Evolutionary conservation across 176 grass and related monocot genomes (phyloP).

Genomic region (Eragrostis nindensis): DNA sequence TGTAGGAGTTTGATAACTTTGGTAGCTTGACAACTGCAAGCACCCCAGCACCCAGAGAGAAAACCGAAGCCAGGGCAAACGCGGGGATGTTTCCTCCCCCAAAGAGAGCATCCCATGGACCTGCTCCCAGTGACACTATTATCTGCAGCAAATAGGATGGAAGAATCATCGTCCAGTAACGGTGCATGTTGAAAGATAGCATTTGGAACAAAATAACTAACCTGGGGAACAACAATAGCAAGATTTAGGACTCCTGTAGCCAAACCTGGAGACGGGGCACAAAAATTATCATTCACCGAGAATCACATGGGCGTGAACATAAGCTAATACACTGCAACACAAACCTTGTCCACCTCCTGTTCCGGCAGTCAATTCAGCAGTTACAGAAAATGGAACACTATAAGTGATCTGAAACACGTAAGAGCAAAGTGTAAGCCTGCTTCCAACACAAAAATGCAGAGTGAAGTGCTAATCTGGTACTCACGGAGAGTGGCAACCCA

Average conservation of each 20-base stretch:
- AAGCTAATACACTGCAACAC: conserved; percentile 17
- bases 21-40: conserved; percentile 84
- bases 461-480: conserved; percentile 21
- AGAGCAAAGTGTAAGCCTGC: conserved; percentile 27
- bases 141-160: conserved; percentile 66
- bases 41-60: conserved; percentile 72
- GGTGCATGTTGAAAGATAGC: not conserved
- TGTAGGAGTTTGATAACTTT: conserved; percentile 71
- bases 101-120: conserved; percentile 93
- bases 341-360: conserved; percentile 96
- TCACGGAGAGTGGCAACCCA: conserved; percentile 90
- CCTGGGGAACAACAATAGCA: conserved; percentile 91
- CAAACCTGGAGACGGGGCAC: conserved; percentile 60
- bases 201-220: not conserved
- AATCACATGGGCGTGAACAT: not conserved
- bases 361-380: conserved; percentile 83
- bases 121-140: conserved; percentile 82
- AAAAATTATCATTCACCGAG: conserved; percentile 11
- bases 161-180: not conserved
- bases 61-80: conserved; percentile 81
- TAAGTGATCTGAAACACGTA: conserved; percentile 74
- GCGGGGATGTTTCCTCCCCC: conserved; percentile 93
- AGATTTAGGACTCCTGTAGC: conserved; percentile 97
- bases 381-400: conserved; percentile 92
- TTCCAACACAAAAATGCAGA: not conserved